phyloP scores from a whole-genome alignment of 768 basidiomycete genomes.

The Trametes cingulata region DNA sequence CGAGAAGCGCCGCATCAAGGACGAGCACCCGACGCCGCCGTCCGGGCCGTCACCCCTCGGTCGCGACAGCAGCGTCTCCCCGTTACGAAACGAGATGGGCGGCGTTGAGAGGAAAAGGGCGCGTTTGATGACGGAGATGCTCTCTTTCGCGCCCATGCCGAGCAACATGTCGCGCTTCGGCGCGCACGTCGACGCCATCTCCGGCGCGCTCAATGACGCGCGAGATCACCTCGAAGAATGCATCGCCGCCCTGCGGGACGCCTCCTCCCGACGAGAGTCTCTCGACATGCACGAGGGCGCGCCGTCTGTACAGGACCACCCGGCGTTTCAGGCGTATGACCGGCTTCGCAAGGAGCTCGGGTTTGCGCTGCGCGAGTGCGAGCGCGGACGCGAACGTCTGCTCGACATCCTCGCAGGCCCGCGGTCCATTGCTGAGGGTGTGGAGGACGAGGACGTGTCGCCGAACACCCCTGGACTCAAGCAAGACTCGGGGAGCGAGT shows the following conservation, averaged over 20 bases:
- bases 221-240: slow-evolving; percentile 65
- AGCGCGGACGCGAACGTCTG: slow-evolving; percentile 70
- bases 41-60: slow-evolving; percentile 1
- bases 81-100: slow-evolving; percentile 3
- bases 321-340: slow-evolving; percentile 72
- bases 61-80: slow-evolving; percentile 15
- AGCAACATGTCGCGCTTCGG: slow-evolving; percentile 69
- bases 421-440: slow-evolving; percentile 32
- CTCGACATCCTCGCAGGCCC: slow-evolving; percentile 53
- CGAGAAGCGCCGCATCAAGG: slow-evolving; percentile 53
- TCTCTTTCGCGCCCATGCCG: slow-evolving; percentile 75
- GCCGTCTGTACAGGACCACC: slow-evolving; percentile 29
- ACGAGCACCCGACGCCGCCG: slow-evolving; percentile 47
- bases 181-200: slow-evolving; percentile 70
- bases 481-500: slow-evolving; percentile 51
- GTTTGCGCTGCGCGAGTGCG: slow-evolving; percentile 77
- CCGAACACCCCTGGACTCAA: slow-evolving; percentile 51
- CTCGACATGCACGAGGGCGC: slow-evolving; percentile 3
- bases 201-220: slow-evolving; percentile 69
- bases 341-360: slow-evolving; percentile 75
- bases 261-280: slow-evolving; percentile 5
- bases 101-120: background rate
- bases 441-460: slow-evolving; percentile 47
- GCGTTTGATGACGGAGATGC: slow-evolving; percentile 28
- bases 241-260: slow-evolving; percentile 53